phyloP scores from a whole-genome alignment of 192 early-diverging fungal genomes.

The Gonapodya prolifera region DNA sequence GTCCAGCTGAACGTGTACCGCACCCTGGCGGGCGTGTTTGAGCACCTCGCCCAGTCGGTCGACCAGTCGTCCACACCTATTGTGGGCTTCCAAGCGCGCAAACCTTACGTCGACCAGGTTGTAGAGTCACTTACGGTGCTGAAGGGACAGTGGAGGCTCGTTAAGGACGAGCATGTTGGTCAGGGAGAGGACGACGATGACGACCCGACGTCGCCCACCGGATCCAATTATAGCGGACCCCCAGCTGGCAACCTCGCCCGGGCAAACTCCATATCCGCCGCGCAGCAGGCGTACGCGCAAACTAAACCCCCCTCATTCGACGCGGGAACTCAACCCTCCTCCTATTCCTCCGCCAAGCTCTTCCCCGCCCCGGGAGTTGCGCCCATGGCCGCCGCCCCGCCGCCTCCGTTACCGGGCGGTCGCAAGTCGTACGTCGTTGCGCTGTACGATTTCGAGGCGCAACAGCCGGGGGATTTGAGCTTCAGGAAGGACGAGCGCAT shows the following conservation, averaged over 20 bases:
- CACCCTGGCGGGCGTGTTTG: slow-evolving; percentile 45
- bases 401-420: slow-evolving; percentile 2
- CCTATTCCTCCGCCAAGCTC: neutral
- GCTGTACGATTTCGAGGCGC: slow-evolving; percentile 70
- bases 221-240: neutral
- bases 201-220: neutral
- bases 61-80: neutral
- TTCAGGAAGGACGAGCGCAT: slow-evolving; percentile 84
- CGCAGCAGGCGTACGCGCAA: slow-evolving; percentile 14
- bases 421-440: slow-evolving; percentile 43
- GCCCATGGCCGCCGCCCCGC: slow-evolving; percentile 14
- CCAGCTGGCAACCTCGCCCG: neutral
- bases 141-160: slow-evolving; percentile 1
- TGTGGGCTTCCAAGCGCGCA: neutral
- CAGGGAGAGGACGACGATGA: neutral
- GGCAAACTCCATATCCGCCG: neutral
- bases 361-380: slow-evolving; percentile 7
- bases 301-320: slow-evolving; percentile 22
- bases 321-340: slow-evolving; percentile 8
- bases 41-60: slow-evolving; percentile 11
- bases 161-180: neutral
- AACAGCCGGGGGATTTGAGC: slow-evolving; percentile 64
- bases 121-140: slow-evolving; percentile 4
- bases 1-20: slow-evolving; percentile 69
- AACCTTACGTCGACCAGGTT: neutral